phyloP scores from a whole-genome alignment of 108 stramenopile species.

The Nitzschia sp. region DNA sequence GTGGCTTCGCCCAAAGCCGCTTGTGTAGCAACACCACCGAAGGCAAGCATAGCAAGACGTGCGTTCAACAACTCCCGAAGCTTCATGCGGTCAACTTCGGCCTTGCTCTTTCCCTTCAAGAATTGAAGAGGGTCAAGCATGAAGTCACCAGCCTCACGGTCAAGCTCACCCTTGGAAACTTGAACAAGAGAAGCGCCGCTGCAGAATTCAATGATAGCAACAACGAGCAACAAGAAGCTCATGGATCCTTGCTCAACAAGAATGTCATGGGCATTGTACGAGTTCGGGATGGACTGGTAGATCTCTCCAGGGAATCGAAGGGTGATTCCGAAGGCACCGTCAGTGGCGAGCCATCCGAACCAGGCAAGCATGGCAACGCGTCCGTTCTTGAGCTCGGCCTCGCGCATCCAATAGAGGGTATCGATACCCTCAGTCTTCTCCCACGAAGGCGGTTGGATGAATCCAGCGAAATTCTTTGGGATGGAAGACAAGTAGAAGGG shows the following conservation, averaged over 20 bases:
- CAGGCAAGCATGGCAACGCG: conserved; percentile 89
- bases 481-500: conserved; percentile 91
- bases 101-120: conserved; percentile 80
- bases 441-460: conserved; percentile 91
- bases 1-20: conserved; percentile 78
- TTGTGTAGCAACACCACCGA: conserved; percentile 93
- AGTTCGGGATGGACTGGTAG: conserved; percentile 76
- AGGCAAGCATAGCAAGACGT: conserved; percentile 96
- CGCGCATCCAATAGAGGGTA: conserved; percentile 92
- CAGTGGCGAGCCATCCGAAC: conserved; percentile 87
- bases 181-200: conserved; percentile 79
- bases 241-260: conserved; percentile 83
- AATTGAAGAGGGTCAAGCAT: conserved; percentile 82
- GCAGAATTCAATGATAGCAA: conserved; percentile 82
- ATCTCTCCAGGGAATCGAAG: conserved; percentile 83
- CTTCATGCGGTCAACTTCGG: conserved; percentile 78
- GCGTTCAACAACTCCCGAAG: conserved; percentile 91
- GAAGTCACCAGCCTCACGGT: conserved; percentile 92
- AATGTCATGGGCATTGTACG: conserved; percentile 84
- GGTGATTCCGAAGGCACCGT: conserved; percentile 77
- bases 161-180: conserved; percentile 89
- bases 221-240: conserved; percentile 70
- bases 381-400: conserved; percentile 89
- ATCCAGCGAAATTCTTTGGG: conserved; percentile 90
- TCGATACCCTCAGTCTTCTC: conserved; percentile 76